Base-by-base conservation (phyloP, 768 basidiomycete genomes). In the Pholiota molesta region DNA sequence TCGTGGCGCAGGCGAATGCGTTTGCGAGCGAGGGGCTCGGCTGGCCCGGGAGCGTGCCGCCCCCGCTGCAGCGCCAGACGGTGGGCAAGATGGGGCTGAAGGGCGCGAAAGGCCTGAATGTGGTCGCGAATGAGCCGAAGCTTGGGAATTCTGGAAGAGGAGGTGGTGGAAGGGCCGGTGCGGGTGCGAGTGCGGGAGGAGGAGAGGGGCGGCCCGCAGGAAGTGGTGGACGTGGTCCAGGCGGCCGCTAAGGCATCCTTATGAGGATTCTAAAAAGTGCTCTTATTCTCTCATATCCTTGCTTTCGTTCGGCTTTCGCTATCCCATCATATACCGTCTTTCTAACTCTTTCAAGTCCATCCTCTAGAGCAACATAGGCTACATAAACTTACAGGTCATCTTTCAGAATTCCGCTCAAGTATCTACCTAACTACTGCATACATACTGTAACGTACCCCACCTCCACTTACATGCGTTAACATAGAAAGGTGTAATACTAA, bases 1-100 rank as follows among this genome's bases (percentile, higher is more conserved):
- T 83, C 19, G 83, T 87, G 13, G 39, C 52, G 28, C 52, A 60
- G 31, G 59, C 59, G 29, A 60, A 60, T 37, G 17, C 40, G 21
- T 60, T 60, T 31, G 59, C 59, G 39, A 7, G 11, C 10, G 59
- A 33, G 7, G 52, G 28, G n/a, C 51, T 60, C 6, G 47, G 47
- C 23, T 49, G 47, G 47, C 26, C 26, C 13, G 52, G 39, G 26
- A 21, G 31, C 16, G 40, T 52, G 16, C 37, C 42, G 14, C 59
- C 59, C 5, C 59, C 59, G 1, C 26, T 60, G 17, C 52, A 54
- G 53, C 37, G 28, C 21, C 39, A 44, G 52, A 60, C 59, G 21
- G 59, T 60, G 11, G 59, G 59, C 40, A 60, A 60, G 37, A 60
- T 60, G 59, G 59, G 59, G 16, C 52, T 60, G 29, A 60, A 60